Evolutionary conservation across 768 basidiomycete genomes (phyloP), one percentile per base, ranked within the genome.

Genomic region (Mycena amicta): DNA sequence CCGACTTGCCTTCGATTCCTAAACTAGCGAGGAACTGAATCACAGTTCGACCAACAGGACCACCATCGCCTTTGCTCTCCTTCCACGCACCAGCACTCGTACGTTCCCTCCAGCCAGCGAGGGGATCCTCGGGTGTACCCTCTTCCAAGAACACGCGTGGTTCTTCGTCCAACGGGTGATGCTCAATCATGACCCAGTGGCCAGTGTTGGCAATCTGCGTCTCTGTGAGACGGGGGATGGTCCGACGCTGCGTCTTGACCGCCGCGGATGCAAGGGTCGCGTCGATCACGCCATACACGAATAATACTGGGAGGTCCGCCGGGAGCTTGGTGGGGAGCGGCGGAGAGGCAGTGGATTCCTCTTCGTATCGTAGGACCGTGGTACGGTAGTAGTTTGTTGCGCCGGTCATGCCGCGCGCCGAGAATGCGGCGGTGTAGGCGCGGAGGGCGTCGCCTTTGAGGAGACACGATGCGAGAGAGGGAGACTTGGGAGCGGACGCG

Each of bases 311-410:
- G 12, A 89, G 76, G 60, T 82, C 72, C 12, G 73, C 41, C 1
- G 70, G 75, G 22, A 85, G 74, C 5, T 39, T 27, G 12, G 15
- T 25, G 30, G n/a, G 31, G n/a, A 13, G 47, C 3, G 29, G 40
- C 11, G 27, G 47, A 22, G 39, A 30, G 1, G 43, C 41, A 1
- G 52, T 23, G 2, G 28, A 33, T 0, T 92, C 88, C 70, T 93
- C 91, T 18, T 90, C 83, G 67, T 81, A 82, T n/a, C 88, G 81
- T 57, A 76, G 57, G 58, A 78, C 77, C 13, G 75, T 69, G 2
- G 88, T 90, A 29, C 89, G 82, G 62, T 92, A 92, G 68, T 90
- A 93, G 56, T 88, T 89, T n/a, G 91, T 70, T 3, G 90, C 88
- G 2, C 88, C 89, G 20, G 77, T 75, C 83, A 93, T 84, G 18